Evolutionary conservation across 805 yeast genomes (phyloP).

Genomic region (Candida orba): DNA sequence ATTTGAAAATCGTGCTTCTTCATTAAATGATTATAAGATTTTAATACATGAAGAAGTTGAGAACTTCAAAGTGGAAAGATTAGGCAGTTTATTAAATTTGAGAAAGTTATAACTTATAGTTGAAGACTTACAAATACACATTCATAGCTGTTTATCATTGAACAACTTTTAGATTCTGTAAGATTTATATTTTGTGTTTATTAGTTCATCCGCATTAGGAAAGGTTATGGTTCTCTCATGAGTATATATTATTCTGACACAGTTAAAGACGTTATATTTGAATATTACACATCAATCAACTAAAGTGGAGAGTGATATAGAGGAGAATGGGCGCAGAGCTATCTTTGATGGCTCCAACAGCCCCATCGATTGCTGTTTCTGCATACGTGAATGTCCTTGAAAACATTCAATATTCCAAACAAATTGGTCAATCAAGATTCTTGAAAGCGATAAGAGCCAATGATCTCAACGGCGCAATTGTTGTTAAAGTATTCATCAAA

Average conservation of each 20-base stretch:
- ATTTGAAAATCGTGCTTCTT: conserved; percentile 43
- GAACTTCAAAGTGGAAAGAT: conserved; percentile 34
- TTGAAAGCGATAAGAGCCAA: conserved; percentile 79
- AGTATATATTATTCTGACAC: neutral
- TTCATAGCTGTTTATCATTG: no score
- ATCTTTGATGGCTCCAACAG: conserved; percentile 81
- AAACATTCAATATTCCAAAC: conserved; percentile 66
- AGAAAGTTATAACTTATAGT: neutral
- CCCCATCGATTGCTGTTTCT: conserved; percentile 85
- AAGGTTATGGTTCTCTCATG: neutral
- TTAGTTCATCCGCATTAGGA: neutral
- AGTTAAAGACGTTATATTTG: neutral
- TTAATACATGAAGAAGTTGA: conserved; percentile 47
- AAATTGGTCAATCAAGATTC: conserved; percentile 75
- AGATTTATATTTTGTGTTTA: neutral
- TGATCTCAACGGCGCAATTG: conserved; percentile 63
- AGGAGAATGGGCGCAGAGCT: conserved; percentile 74
- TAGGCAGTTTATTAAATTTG: conserved; percentile 7
- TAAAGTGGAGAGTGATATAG: neutral
- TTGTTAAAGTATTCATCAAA: conserved; percentile 78
- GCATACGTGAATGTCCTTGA: conserved; percentile 81
- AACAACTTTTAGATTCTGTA: no score
- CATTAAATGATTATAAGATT: conserved; percentile 39
- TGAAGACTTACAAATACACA: no score
- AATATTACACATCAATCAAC: no score